These are phyloP conservation scores for Cryptococcus deneoformans DNA, from an alignment of 1,284 basidiomycete genomes.

Conservation along the genomic window DNA sequence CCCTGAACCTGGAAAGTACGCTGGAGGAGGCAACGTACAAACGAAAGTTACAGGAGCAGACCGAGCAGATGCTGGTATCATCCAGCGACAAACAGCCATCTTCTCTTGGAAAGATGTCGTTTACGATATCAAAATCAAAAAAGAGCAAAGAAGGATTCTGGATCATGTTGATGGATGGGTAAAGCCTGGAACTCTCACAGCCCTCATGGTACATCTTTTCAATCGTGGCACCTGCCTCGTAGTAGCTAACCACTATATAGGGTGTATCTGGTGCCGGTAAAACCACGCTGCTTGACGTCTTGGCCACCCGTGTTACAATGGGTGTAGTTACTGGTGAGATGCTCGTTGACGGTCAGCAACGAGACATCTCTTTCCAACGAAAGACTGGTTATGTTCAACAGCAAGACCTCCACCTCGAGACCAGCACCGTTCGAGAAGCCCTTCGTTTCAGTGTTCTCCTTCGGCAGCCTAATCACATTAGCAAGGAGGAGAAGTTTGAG, in stretches of 20 bases:
- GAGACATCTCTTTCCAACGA: slow-evolving; percentile 65
- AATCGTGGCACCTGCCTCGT: neutral
- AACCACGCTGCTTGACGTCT: slow-evolving; percentile 77
- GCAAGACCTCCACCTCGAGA: slow-evolving; percentile 71
- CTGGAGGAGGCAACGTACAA: slow-evolving; percentile 1
- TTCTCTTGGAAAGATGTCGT: slow-evolving; percentile 52
- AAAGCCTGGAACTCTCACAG: slow-evolving; percentile 73
- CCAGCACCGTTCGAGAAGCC: slow-evolving; percentile 75
- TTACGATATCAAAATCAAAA: slow-evolving; percentile 62
- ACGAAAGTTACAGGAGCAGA: slow-evolving; percentile 6
- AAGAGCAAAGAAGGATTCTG: slow-evolving; percentile 62
- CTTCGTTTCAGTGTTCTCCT: slow-evolving; percentile 76
- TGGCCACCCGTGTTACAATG: slow-evolving; percentile 73
- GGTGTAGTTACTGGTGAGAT: slow-evolving; percentile 77
- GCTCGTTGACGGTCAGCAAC: slow-evolving; percentile 69
- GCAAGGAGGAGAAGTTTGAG: slow-evolving; percentile 68
- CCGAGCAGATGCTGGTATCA: slow-evolving; percentile 29
- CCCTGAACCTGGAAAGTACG: slow-evolving; percentile 13
- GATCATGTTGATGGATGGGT: slow-evolving; percentile 81
- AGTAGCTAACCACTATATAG: neutral
- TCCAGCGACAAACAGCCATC: slow-evolving; percentile 49
- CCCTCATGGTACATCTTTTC: slow-evolving; percentile 40
- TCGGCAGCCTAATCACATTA: slow-evolving; percentile 67
- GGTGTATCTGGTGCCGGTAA: slow-evolving; percentile 68
- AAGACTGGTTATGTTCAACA: slow-evolving; percentile 70